A percentile compares a stretch with the other conserved stretches of the same genome.
Conservation (phyloP, 2,329 filamentous ascomycete species). For the Fragosphaeria purpurea region DNA sequence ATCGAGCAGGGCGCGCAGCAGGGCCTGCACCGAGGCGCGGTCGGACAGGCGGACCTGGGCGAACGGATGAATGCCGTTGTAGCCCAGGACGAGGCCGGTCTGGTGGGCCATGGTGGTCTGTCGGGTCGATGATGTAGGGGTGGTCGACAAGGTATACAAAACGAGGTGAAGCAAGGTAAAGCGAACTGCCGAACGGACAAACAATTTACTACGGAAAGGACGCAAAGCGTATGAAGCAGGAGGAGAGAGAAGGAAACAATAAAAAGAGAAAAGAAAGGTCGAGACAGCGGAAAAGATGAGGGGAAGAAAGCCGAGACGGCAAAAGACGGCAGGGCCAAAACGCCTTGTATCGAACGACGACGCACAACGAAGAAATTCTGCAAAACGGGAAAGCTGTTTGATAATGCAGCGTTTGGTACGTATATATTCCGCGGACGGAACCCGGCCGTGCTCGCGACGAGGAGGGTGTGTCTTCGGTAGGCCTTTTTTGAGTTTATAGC, state of each 20-base stretch:
- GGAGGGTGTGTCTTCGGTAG: too few species aligned
- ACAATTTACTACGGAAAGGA: neutral
- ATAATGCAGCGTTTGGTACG: too few species aligned
- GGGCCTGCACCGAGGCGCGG: slow-evolving; percentile 47
- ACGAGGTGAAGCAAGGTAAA: neutral
- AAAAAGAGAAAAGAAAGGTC: neutral
- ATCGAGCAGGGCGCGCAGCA: slow-evolving; percentile 54
- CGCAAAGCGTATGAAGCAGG: neutral
- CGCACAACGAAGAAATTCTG: too few species aligned
- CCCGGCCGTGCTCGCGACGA: too few species aligned
- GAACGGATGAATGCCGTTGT: slow-evolving; percentile 45
- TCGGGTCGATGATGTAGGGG: neutral
- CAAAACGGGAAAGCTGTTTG: too few species aligned
- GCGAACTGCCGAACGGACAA: too few species aligned
- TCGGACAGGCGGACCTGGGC: slow-evolving; percentile 39
- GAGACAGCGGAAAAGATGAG: neutral
- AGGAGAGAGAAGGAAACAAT: neutral
- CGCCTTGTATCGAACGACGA: too few species aligned
- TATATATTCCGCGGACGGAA: too few species aligned
- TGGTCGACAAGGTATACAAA: neutral
- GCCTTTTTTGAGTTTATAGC: too few species aligned
- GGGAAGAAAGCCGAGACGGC: neutral
- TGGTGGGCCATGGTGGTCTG: slow-evolving; percentile 8
- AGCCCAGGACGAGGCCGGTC: slow-evolving; percentile 36
- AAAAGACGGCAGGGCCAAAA: neutral